phyloP scores from a whole-genome alignment of 2,329 filamentous ascomycete species.

The Metarhizium anisopliae region DNA sequence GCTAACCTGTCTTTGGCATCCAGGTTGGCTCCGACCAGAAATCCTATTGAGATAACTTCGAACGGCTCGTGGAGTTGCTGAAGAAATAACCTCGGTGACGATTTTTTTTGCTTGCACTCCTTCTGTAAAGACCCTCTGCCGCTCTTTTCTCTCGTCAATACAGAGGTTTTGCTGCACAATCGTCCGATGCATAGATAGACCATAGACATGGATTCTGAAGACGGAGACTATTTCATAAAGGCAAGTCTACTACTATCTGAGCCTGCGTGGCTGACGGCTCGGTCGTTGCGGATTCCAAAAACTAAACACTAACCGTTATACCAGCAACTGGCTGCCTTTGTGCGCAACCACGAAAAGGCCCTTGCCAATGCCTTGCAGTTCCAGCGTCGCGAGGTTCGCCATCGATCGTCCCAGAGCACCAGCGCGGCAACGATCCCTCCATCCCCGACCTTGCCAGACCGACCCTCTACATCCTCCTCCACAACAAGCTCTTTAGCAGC shows the following conservation, averaged over 20 bases:
- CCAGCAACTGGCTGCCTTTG: slow-evolving; percentile 90
- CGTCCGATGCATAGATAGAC: slow-evolving; percentile 19
- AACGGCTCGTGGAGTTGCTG: not conserved
- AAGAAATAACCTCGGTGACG: not conserved
- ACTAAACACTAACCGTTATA: slow-evolving; percentile 19
- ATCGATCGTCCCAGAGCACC: slow-evolving; percentile 59
- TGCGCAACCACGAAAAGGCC: slow-evolving; percentile 94
- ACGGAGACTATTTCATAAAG: slow-evolving; percentile 85
- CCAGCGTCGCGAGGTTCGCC: slow-evolving; percentile 59
- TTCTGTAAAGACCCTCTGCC: not conserved
- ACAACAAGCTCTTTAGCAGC: slow-evolving; percentile 70
- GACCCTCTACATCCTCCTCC: slow-evolving; percentile 57
- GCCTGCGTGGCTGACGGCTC: not conserved
- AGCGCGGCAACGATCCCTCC: slow-evolving; percentile 47
- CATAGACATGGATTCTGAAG: slow-evolving; percentile 68
- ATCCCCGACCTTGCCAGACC: slow-evolving; percentile 49
- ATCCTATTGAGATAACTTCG: not conserved
- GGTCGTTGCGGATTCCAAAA: not conserved
- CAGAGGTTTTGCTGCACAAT: not conserved
- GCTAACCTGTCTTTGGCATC: not conserved
- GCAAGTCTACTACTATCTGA: slow-evolving; percentile 34
- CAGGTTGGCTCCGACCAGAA: not conserved
- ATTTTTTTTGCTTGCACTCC: not conserved
- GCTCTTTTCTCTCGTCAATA: not conserved
- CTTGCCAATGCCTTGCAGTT: slow-evolving; percentile 91